Evolutionary conservation across 106 monocot species (phyloP), one percentile per base, ranked within the genome.

Genomic region (Alisma plantagoaquatica): DNA sequence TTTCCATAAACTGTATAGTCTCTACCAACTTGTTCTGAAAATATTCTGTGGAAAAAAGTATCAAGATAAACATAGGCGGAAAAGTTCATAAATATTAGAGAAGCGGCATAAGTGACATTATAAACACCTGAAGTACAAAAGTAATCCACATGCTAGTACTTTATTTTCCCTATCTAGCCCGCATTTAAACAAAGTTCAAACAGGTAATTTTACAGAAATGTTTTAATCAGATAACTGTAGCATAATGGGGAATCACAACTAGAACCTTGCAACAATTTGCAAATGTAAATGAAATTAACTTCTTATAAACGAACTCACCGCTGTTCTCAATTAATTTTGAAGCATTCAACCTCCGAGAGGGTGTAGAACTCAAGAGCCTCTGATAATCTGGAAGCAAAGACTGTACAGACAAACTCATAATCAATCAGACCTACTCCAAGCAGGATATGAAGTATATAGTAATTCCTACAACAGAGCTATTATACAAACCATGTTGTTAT

Each of bases 1-100:
- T 73, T 75, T 96, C 94, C 88, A 96, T 96, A 57, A 96, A 96
- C 65, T 96, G 94, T 38, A 96, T 88, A 26, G 94, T 96, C 57
- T 96, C 94, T 70, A 96, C 94, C 72, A 96, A 68, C 27, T 96
- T 96, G 49, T 88, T 96, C 27, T 88, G 80, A 75, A 96, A 96
- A 66, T 87, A 96, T 60, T 96, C 94, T 96, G 81, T 38, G 41
- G 75, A 74, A 20, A 54, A 49, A 49, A 38, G 35, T 33, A 59
- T 16, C 30, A 14, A 48, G 27, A 23, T 44, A 18, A 53, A 0
- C 11, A 54, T 25, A 26, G 8, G 18, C 46, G 17, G 14, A 27
- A 38, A 49, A 12, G 14, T 27, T 53, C n/a, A n/a, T n/a, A n/a
- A n/a, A 27, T 29, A 10, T 27, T 21, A 18, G 47, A 48, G 3